Base-by-base conservation (phyloP, 345 rosid species). In the Toxicodendron radicans region DNA sequence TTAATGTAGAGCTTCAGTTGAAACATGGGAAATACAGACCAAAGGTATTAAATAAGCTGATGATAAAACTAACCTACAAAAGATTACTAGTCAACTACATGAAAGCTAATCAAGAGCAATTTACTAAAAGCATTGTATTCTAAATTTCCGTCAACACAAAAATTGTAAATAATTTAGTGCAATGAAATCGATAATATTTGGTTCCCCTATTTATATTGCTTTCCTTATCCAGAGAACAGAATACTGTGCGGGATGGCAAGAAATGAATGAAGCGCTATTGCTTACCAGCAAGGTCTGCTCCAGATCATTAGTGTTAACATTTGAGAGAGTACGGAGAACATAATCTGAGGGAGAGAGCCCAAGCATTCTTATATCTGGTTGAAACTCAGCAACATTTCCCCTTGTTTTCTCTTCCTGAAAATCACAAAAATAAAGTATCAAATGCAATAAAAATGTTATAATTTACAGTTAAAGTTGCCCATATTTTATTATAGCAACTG, bases 221-320 rank as follows among this genome's bases (percentile, higher is more conserved):
- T 58, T 4, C 5, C 27, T 43, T 48, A 14, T 24, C 12, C 33
- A 21, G 35, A 57, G 45, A 56, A 20, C 7, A 12, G 17, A 20
- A 38, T 56, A n/a, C n/a, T 1, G 7, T 3, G 5, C 43, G 10
- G 5, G 17, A 70, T 58, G 10, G 30, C 38, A 62, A 52, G n/a
- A 66, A 75, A 71, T 30, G 6, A 13, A 49, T 4, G 7, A 45
- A 12, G 57, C 2, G 54, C 48, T 23, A 54, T 60, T 20, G 68
- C 71, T 71, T 87, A 95, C 99, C 98, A 95, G 85, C 69, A 91
- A 85, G 53, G 93, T 83, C 90, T 91, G 93, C 84, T 93, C 98
- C 73, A 95, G 87, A 81, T 93, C 95, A 82, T 90, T 95, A 67
- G 90, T 84, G 75, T 76, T 92, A 59, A 93, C 92, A 58, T 78